Evolutionary conservation across 2,329 filamentous ascomycete species (phyloP), one percentile per base, ranked within the genome.

Genomic region (Cladosporium sp.): DNA sequence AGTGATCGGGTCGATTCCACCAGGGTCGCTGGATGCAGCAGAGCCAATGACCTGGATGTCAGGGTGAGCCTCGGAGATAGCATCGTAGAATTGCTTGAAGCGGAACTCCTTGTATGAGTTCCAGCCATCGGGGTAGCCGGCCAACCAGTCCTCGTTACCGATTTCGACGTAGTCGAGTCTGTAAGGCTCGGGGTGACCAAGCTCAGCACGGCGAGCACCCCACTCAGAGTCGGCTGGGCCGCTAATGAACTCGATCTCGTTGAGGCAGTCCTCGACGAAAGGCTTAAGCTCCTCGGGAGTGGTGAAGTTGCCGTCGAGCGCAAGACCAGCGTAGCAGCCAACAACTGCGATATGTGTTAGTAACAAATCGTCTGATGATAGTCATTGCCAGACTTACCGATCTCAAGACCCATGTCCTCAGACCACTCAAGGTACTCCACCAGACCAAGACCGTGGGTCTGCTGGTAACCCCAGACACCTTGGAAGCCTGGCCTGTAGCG

Each of bases 61-160:
- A 0, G 86, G 84, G 68, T 87, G 86, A 7, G 77, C 79, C 28
- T 78, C 77, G 55, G 80, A 82, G 76, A 89, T 85, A 10, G 86
- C 87, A 49, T 87, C 76, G 66, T 87, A 80, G 75, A 90, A 87
- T 70, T 82, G 77, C 8, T 82, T 80, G 73, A 88, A 88, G 3
- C 87, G 84, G 64, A 84, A 80, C 64, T 82, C 80, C 72, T 10
- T 74, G 69, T 54, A 74, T 55, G 21, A 71, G 67, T 36, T 74
- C 59, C 59, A 62, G 30, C 67, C 67, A 28, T 30, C 64, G 15
- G 68, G 69, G 55, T 71, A 72, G 32, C 71, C 71, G 60, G 67
- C 80, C 74, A 65, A 81, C 81, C 85, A 86, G 70, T 90, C 88
- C 73, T 90, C 88, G 73, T 90, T 90, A 68, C 88, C 88, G 55